Evolutionary conservation across 805 yeast species (phyloP).

Genomic region (Clavispora santaluciae): DNA sequence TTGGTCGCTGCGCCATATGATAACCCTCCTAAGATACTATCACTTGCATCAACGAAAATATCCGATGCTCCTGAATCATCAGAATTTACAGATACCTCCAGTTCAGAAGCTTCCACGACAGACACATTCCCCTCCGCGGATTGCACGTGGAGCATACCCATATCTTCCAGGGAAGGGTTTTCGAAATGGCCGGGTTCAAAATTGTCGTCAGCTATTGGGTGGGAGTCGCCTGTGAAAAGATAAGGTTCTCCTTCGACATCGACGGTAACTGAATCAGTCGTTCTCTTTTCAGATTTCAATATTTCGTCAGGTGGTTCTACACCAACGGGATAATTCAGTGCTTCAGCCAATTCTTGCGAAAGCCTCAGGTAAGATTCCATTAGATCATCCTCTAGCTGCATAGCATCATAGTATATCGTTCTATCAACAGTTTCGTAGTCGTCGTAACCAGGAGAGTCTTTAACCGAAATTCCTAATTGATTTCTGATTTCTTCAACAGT

Average conservation of each 20-base stretch:
- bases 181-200: no score
- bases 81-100: not conserved
- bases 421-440: no score
- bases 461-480: slow-evolving; percentile 5
- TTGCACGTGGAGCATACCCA: no score
- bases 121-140: no score
- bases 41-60: no score
- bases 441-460: no score
- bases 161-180: no score
- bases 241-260: no score
- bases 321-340: not conserved
- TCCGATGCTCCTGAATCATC: not conserved
- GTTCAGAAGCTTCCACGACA: not conserved
- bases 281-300: not conserved
- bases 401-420: not conserved
- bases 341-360: not conserved
- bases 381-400: not conserved
- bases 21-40: no score
- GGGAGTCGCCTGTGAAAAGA: no score
- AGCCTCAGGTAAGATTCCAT: not conserved
- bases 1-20: no score
- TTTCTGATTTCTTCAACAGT: slow-evolving; percentile 10
- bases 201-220: no score
- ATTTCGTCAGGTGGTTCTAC: not conserved
- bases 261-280: not conserved